Base-by-base conservation (phyloP, 83 land plant species). In the Picea engelmannii region DNA sequence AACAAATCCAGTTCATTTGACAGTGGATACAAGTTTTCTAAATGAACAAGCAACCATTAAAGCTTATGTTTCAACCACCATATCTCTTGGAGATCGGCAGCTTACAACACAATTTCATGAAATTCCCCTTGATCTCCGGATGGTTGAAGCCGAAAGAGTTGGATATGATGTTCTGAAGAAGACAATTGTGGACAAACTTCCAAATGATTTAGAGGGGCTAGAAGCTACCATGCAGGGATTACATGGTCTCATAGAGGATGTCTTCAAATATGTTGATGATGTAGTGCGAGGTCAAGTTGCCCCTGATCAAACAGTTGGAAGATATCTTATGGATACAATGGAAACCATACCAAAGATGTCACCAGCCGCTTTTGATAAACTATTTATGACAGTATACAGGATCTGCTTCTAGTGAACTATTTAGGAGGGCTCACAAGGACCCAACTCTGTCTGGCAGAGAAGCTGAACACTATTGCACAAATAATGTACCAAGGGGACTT, bases 401-500 rank as follows among this genome's bases (percentile, higher is more conserved):
- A 95, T 81, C 89, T 94, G 23, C 79, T 95, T 40, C 82, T 94
- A 70, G 89, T 31, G 35, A 31, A 31, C 35, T 31, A 31, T 31
- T 31, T 31, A 31, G 35, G 2, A 31, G 35, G 35, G 35, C 35
- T 31, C 35, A 31, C 35, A 31, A 31, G 35, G 35, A 31, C 35
- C 35, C 35, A 31, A 31, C 95, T 98, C 20, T 83, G 90, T 88
- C 75, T 98, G 25, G 99, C 99, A 62, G 99, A 96, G 84, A 98
- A 96, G 89, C 85, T 98, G 86, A 98, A 96, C 70, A 96, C 99
- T 5, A 99, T 99, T 70, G 99, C 98, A 80, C 99, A 98, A 84
- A 84, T 98, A 65, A 31, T 31, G 35, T 31, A 31, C 35, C 35
- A 31, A 31, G 1, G 35, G 35, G 35, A 31, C 35, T 31, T 31